These are phyloP conservation scores for Hibiscus syriacus DNA, from an alignment of 345 rosid species.

Conservation along the genomic window DNA sequence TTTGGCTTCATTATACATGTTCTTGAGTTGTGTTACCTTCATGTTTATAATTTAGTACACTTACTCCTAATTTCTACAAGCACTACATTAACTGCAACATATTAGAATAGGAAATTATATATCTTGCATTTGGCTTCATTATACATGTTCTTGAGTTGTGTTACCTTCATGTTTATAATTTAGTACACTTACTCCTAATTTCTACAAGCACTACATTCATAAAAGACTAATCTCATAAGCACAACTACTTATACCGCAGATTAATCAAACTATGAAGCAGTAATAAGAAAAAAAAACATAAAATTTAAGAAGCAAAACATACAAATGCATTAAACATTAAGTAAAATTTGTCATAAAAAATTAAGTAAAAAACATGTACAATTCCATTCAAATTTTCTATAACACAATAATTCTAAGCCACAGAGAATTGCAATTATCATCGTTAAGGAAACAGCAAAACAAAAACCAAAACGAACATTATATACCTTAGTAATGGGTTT, in stretches of 20 bases:
- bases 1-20: too few species aligned
- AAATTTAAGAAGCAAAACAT: neutral
- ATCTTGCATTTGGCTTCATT: too few species aligned
- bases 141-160: too few species aligned
- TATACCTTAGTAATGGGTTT: constrained; percentile 65
- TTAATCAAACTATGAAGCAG: neutral
- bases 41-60: too few species aligned
- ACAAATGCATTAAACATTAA: too few species aligned
- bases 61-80: neutral
- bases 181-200: too few species aligned
- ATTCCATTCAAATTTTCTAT: neutral
- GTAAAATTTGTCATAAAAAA: too few species aligned
- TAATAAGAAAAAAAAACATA: neutral
- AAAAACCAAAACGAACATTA: neutral
- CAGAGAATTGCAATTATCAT: neutral
- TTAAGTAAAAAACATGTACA: neutral
- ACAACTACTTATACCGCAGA: neutral
- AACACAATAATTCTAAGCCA: neutral
- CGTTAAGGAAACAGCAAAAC: neutral
- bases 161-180: too few species aligned
- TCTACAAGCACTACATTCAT: neutral
- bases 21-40: too few species aligned
- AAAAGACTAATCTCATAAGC: neutral
- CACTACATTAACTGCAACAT: neutral
- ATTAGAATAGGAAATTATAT: neutral